Base-by-base conservation (phyloP, 2,329 filamentous ascomycete genomes). In the Bretziella fagacearum region DNA sequence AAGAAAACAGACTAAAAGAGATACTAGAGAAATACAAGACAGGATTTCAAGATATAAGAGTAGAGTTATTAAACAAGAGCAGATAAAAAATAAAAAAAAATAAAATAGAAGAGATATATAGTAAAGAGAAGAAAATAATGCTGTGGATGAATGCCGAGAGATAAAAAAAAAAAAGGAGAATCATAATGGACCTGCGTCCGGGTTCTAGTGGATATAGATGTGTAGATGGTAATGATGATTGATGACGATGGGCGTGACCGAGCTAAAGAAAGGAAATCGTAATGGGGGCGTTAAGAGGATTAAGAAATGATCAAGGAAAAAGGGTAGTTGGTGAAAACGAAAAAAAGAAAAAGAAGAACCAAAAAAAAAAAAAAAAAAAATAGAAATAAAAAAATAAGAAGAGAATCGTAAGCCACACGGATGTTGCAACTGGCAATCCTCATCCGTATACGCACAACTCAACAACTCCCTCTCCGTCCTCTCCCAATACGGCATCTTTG, bases 401-500 rank as follows among this genome's bases (percentile, higher is more conserved):
- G 27, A 37, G 29, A 17, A 27, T 17, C 26, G 15, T 2, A 49
- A 20, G 4, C 46, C 49, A n/a, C 45, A 46, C 27, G 29, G 36
- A 23, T 51, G 49, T 26, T 33, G 40, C 23, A 48, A 20, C 40
- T 48, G 45, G 29, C 47, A 47, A n/a, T 48, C 46, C 17, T 47
- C 59, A 4, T 62, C 61, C n/a, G 62, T 64, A 53, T 91, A 89
- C 69, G 79, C 89, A 10, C 70, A 74, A 1, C 73, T 63, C 41
- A 82, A 72, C 48, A 89, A 63, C 20, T 68, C 64, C 44, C 62
- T 60, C 60, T 91, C 83, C 37, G 72, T 69, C 13, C 65, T 62
- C 51, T 68, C 68, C 84, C 84, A 91, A 56, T 82, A 79, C 37
- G 66, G 65, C 48, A 77, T 66, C 59, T 89, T 87, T 46, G 70